Conservation (phyloP, 169 alveolate species). For the Eimeria sp. region DNA sequence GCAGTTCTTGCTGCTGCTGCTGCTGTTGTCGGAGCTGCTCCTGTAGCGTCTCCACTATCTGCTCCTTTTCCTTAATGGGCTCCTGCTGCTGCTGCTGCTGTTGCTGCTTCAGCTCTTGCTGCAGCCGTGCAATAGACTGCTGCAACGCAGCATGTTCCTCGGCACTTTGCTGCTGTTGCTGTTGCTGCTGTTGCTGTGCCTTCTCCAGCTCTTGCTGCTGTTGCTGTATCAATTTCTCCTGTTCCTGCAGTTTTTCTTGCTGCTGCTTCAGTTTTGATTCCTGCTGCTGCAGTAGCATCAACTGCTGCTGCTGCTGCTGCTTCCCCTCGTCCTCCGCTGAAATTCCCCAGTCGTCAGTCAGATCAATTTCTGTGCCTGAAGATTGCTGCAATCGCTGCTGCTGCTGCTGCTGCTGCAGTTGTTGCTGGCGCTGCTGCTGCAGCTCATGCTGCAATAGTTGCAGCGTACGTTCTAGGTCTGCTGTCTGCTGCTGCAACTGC, state of each 20-base stretch:
- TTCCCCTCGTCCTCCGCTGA: neutral
- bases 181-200: neutral
- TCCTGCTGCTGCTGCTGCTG: constrained; percentile 19
- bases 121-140: neutral
- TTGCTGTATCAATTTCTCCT: neutral
- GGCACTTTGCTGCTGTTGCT: neutral
- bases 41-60: neutral
- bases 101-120: constrained; percentile 24
- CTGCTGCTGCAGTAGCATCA: neutral
- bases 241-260: neutral
- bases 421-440: constrained; percentile 54
- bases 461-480: constrained; percentile 43
- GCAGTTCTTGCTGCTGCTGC: constrained; percentile 8
- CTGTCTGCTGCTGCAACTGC: constrained; percentile 36
- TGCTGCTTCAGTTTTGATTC: neutral
- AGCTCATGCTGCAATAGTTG: constrained; percentile 55
- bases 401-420: constrained; percentile 45
- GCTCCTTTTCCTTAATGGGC: neutral
- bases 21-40: neutral
- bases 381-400: neutral
- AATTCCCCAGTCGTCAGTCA: constrained; percentile 16
- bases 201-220: neutral
- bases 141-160: neutral
- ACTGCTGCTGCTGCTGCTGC: neutral
- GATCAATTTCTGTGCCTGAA: neutral